phyloP scores from a whole-genome alignment of 2,329 filamentous ascomycete genomes.

The Pseudopithomyces maydicus region DNA sequence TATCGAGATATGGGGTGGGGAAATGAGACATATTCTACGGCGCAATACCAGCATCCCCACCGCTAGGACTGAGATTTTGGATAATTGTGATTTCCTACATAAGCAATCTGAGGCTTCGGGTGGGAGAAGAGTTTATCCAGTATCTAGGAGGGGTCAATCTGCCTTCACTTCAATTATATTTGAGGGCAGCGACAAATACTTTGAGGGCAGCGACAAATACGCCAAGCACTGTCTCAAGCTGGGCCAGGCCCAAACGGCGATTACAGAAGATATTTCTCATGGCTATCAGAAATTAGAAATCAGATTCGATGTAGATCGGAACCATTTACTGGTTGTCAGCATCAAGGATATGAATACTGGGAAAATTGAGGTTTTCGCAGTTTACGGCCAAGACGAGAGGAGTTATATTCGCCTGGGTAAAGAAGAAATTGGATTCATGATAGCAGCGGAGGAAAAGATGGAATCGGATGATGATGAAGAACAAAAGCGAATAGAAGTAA shows the following conservation, averaged over 20 bases:
- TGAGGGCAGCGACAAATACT: conserved; percentile 91
- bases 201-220: conserved; percentile 86
- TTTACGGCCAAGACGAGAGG: conserved; percentile 96
- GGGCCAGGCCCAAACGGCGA: conserved; percentile 94
- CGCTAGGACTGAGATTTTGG: conserved; percentile 93
- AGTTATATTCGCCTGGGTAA: conserved; percentile 70
- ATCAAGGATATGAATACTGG: conserved; percentile 94
- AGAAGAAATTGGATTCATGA: not conserved
- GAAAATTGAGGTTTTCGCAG: conserved; percentile 92
- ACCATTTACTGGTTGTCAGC: conserved; percentile 80
- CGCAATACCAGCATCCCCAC: conserved; percentile 90
- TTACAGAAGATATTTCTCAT: conserved; percentile 56
- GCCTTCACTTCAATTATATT: conserved; percentile 69
- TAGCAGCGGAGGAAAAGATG: not conserved
- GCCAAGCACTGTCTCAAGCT: conserved; percentile 95
- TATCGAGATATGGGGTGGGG: conserved; percentile 91
- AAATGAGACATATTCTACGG: conserved; percentile 91
- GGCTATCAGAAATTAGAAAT: conserved; percentile 12
- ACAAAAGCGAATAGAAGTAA: conserved; percentile 4
- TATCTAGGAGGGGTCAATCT: too few relatives aligned
- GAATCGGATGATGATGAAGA: conserved; percentile 1
- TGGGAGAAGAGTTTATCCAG: too few relatives aligned
- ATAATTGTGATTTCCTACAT: conserved; percentile 65
- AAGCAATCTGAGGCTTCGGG: too few relatives aligned
- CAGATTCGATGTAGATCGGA: not conserved